A percentile compares a stretch with the other conserved stretches of the same genome.
These are phyloP conservation scores for Harringtonia aguacate DNA, from an alignment of 2,329 filamentous ascomycete species.

Conservation along the genomic window DNA sequence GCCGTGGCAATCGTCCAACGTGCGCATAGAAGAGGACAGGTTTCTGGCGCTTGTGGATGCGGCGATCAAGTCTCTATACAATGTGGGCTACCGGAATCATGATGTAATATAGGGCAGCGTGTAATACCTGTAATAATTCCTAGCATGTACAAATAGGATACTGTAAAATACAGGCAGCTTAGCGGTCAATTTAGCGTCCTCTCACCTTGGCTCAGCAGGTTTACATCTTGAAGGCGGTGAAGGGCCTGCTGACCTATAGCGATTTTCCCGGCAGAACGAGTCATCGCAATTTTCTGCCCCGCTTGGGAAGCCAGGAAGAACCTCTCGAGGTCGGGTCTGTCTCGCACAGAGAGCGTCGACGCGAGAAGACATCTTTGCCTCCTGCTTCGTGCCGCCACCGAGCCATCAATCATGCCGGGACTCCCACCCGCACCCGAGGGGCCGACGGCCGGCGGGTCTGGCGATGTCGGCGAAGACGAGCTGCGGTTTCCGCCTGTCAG, in stretches of 20 bases:
- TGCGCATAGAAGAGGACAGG: constrained; percentile 4
- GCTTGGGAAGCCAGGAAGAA: not conserved
- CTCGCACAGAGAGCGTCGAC: too few species aligned
- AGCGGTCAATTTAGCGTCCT: too few species aligned
- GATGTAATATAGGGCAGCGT: not conserved
- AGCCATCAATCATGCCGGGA: constrained; percentile 24
- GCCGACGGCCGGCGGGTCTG: not conserved
- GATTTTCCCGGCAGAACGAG: constrained; percentile 2
- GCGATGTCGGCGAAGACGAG: not conserved
- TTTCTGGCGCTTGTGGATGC: constrained; percentile 9
- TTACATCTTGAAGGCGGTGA: constrained; percentile 2
- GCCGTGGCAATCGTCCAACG: constrained; percentile 8
- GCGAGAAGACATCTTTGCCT: too few species aligned
- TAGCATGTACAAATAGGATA: too few species aligned
- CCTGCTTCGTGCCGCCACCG: too few species aligned
- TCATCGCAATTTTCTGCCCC: not conserved
- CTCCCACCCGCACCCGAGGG: constrained; percentile 9
- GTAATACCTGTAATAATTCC: too few species aligned
- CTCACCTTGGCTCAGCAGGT: too few species aligned
- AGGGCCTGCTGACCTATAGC: not conserved
- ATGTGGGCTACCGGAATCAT: constrained; percentile 1
- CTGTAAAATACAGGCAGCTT: too few species aligned
- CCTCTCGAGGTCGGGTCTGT: too few species aligned
- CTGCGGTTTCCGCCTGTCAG: constrained; percentile 75
- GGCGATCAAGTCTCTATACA: constrained; percentile 9